phyloP scores from a whole-genome alignment of 768 basidiomycete genomes.

The Leucosporidium creatinivorum region DNA sequence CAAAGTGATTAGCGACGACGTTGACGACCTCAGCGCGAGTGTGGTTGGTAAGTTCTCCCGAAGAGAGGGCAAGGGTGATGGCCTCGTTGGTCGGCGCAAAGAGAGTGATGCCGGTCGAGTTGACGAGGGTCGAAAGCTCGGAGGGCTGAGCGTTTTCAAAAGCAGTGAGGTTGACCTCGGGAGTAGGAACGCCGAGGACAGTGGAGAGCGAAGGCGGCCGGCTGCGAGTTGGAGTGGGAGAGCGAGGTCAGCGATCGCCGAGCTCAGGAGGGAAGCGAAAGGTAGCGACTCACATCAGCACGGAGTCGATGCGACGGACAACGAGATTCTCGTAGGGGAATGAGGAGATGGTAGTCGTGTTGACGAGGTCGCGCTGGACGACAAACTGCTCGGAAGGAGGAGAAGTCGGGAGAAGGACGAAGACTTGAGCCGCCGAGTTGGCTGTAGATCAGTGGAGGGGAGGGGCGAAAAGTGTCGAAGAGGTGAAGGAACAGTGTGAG shows the following conservation, averaged over 20 bases:
- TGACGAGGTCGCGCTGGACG: not conserved
- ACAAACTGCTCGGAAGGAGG: not conserved
- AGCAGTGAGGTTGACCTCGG: too few relatives aligned
- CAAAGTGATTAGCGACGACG: constrained; percentile 14
- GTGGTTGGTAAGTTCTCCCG: constrained; percentile 31
- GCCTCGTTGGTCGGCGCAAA: constrained; percentile 42
- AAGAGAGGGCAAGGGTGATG: constrained; percentile 33
- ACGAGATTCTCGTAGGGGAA: not conserved
- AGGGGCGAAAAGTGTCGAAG: not conserved
- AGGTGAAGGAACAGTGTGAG: not conserved
- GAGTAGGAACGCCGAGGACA: too few relatives aligned
- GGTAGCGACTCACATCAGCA: not conserved
- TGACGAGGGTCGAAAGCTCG: constrained; percentile 36
- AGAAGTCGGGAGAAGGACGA: not conserved
- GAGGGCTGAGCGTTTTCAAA: constrained; percentile 9
- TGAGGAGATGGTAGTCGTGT: not conserved
- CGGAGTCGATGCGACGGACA: not conserved
- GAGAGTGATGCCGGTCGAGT: constrained; percentile 40
- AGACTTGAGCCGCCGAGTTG: not conserved
- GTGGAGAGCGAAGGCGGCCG: too few relatives aligned
- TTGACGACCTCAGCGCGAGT: constrained; percentile 37
- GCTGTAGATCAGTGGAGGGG: not conserved
- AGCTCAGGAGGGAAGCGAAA: not conserved
- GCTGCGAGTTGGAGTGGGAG: too few relatives aligned
- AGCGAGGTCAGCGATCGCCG: not conserved